A percentile compares a stretch with the other conserved stretches of the same genome.
Evolutionary conservation across 2,329 filamentous ascomycete species (phyloP).

Genomic region (Trichoderma koningii): DNA sequence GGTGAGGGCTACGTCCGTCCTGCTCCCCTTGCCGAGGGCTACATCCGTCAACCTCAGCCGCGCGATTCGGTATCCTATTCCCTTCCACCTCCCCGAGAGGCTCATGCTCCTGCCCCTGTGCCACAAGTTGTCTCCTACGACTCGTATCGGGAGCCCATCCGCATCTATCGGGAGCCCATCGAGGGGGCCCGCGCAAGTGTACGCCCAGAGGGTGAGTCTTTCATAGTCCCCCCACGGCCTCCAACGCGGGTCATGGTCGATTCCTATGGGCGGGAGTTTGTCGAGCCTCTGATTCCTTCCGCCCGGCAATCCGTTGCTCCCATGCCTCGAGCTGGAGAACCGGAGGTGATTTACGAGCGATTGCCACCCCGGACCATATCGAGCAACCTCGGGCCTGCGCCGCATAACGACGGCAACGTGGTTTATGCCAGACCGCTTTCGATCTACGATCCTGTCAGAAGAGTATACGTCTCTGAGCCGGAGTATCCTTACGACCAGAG

Average conservation of each 20-base stretch:
- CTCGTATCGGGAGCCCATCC: conserved; percentile 45
- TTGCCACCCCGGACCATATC: conserved; percentile 54
- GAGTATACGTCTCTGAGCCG: conserved; percentile 63
- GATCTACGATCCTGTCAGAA: conserved; percentile 46
- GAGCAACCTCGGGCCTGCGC: conserved; percentile 50
- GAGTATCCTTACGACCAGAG: conserved; percentile 59
- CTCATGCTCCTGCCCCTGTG: conserved; percentile 44
- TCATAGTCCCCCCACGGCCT: conserved; percentile 54
- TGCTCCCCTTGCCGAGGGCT: conserved; percentile 21
- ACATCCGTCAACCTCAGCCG: conserved; percentile 33
- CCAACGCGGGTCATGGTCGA: conserved; percentile 75
- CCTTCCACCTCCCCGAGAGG: conserved; percentile 42
- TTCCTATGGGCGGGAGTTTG: conserved; percentile 78
- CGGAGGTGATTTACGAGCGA: conserved; percentile 68
- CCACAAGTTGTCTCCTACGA: conserved; percentile 48
- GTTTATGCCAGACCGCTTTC: conserved; percentile 57
- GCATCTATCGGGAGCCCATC: conserved; percentile 49
- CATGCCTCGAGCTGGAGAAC: conserved; percentile 48
- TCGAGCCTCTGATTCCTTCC: conserved; percentile 53
- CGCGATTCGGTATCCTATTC: conserved; percentile 32
- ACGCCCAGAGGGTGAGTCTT: conserved; percentile 52
- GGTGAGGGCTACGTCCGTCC: conserved; percentile 38
- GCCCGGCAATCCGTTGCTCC: conserved; percentile 58
- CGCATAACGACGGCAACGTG: conserved; percentile 53
- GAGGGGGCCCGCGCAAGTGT: conserved; percentile 50